Base-by-base conservation (phyloP, 2,329 filamentous ascomycete genomes). In the Xylaria sp. region DNA sequence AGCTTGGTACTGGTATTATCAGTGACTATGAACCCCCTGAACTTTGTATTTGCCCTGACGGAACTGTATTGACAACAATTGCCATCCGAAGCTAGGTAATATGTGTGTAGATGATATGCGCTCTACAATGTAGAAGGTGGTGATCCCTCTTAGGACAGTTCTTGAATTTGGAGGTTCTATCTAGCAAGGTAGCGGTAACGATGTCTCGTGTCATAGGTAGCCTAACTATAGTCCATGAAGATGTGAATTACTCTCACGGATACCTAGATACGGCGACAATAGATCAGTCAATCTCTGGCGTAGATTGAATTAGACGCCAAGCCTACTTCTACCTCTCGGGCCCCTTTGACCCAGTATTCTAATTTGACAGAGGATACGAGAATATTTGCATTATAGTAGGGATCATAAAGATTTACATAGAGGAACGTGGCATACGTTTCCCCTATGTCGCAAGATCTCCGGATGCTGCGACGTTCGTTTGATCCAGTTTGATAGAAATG, bases 211-310 rank as follows among this genome's bases (percentile, higher is more conserved):
- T 18, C 28, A 50, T 6, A 30, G 7, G 25, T 25, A 8, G 10
- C 15, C 25, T 30, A 50, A 50, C 30, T 23, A 30, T 30, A 50
- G 23, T 30, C 28, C 25, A 50, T 30, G 9, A n/a, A 15, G 8
- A 1, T 30, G 25, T 4, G 12, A 2, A 0, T 20, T 55, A 36
- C 32, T 36, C 30, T n/a, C 9, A 18, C 32, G n/a, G 32, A 34
- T 7, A 30, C 4, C 23, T 56, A 39, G n/a, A 10, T 60, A 41
- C 30, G 18, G 57, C 13, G 41, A 43, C 52, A 53, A 58, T 62
- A 41, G 25, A 62, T 53, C 43, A 62, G 36, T 58, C 43, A 30
- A 45, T 59, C 39, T 45, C 46, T 63, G 25, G 30, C 10, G 25
- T 64, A 32, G 55, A 50, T 34, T 60, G 23, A 56, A 48, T 23